These are phyloP conservation scores for Chaetomiaceae sp. DNA, from an alignment of 2,329 filamentous ascomycete species.

Conservation along the genomic window DNA sequence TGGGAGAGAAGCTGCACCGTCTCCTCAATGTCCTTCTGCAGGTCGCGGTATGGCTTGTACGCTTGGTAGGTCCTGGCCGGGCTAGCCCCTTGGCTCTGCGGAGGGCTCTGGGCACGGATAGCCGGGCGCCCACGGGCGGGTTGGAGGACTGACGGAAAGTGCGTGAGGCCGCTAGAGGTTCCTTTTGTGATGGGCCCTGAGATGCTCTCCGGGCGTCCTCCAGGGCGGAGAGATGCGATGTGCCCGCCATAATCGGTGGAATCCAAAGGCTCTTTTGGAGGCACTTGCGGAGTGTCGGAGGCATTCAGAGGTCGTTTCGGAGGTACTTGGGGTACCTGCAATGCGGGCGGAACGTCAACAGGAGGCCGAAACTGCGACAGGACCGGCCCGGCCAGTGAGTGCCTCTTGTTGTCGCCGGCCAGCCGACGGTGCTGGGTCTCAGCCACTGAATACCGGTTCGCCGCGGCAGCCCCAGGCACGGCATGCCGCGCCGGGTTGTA, in stretches of 20 bases:
- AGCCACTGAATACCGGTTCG: constrained; percentile 12
- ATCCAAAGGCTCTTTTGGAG: constrained; percentile 20
- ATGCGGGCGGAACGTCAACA: constrained; percentile 24
- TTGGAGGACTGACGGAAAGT: constrained; percentile 31
- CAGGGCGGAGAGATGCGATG: not conserved
- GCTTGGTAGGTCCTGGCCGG: constrained; percentile 14
- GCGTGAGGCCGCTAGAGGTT: constrained; percentile 12
- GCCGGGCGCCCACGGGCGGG: constrained; percentile 28
- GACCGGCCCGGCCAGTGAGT: constrained; percentile 22
- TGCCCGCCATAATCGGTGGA: not conserved
- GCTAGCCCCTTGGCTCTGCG: constrained; percentile 13
- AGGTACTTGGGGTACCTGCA: constrained; percentile 26
- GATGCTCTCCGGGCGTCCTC: constrained; percentile 8
- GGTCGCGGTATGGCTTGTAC: constrained; percentile 19
- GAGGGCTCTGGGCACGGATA: constrained; percentile 8
- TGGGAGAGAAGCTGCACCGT: constrained; percentile 18
- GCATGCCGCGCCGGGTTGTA: constrained; percentile 17
- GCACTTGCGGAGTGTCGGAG: constrained; percentile 6
- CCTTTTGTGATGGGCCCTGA: not conserved
- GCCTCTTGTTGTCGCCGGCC: constrained; percentile 13
- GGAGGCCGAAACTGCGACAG: constrained; percentile 20
- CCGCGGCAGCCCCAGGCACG: constrained; percentile 1
- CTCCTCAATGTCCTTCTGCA: constrained; percentile 19
- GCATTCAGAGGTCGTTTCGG: constrained; percentile 20
- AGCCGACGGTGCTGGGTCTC: constrained; percentile 11